Evolutionary conservation across 129 eudicot genomes (phyloP), one percentile per base, ranked within the genome.

Genomic region (Pittosporum tobira): DNA sequence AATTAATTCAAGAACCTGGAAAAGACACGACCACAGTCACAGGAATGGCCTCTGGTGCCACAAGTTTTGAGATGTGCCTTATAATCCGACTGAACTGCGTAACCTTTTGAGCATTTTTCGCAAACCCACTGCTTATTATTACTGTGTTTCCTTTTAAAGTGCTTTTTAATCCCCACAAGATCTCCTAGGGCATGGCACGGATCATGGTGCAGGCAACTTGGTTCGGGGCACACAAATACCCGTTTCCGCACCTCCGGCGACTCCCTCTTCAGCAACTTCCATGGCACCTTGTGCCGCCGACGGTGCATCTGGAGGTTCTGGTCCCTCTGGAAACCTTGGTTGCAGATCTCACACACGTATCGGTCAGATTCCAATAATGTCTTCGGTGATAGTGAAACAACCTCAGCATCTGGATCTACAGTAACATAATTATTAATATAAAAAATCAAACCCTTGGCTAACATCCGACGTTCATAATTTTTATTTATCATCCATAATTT

Each of bases 301-400:
- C 88, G 59, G 58, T 85, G 95, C 95, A 85, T 85, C 79, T 85
- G 95, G 1, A 85, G 76, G 51, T 85, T 85, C 49, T 85, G 95
- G 61, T 85, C 89, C 21, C 95, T 70, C 52, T 81, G 95, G 20
- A 85, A 85, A 5, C 95, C 85, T 67, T 81, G 95, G 65, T 79
- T 78, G 57, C 95, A 85, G 72, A 85, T 85, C 82, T 85, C 95
- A 38, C 95, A 85, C 20, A 85, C 77, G 61, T 85, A 85, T 54
- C 95, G 51, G 52, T 85, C 95, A 13, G 89, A 85, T 55, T 85
- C 94, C 46, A 85, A 61, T 52, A 85, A 66, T 40, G 84, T 85
- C 63, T 76, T 77, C 2, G 94, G 88, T 9, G 94, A 77, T 22
- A 85, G 76, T 18, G 88, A 81, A 23, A 85, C 94, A n/a, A 85